A percentile compares a stretch with the other conserved stretches of the same genome.
Evolutionary conservation across 192 early-diverging fungal species (phyloP).

Genomic region (Linnemannia exigua): DNA sequence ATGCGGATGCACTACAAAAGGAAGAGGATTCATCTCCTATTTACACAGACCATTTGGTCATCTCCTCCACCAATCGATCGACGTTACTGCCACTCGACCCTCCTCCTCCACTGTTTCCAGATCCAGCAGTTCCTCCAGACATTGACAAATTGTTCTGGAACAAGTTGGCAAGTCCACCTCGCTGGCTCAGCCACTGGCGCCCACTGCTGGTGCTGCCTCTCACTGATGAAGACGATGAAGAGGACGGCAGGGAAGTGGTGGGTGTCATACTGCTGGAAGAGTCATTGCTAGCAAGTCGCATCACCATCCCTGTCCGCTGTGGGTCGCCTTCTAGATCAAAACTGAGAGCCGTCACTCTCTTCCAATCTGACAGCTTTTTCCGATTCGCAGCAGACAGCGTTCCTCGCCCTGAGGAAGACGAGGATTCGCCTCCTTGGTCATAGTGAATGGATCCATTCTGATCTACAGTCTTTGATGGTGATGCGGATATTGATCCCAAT

Average conservation of each 20-base stretch:
- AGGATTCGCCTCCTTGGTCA: background rate
- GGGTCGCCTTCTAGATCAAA: slow-evolving; percentile 14
- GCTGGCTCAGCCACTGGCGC: slow-evolving; percentile 32
- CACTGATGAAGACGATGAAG: background rate
- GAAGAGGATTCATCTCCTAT: background rate
- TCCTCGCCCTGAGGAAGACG: background rate
- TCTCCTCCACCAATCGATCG: slow-evolving; percentile 52
- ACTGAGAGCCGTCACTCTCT: slow-evolving; percentile 6
- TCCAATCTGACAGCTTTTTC: slow-evolving; percentile 34
- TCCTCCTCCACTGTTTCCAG: slow-evolving; percentile 7
- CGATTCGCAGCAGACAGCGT: background rate
- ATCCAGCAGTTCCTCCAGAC: background rate
- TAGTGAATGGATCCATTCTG: background rate
- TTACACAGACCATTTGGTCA: slow-evolving; percentile 58
- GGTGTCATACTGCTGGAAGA: background rate
- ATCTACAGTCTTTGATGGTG: background rate
- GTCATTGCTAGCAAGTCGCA: slow-evolving; percentile 10
- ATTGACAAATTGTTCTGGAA: slow-evolving; percentile 7
- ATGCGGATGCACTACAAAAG: background rate
- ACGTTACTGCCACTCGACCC: slow-evolving; percentile 11
- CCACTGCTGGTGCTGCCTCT: slow-evolving; percentile 4
- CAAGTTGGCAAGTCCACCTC: slow-evolving; percentile 36
- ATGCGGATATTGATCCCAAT: background rate
- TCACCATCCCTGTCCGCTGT: background rate
- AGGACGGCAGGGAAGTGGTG: slow-evolving; percentile 2